A percentile compares a stretch with the other conserved stretches of the same genome.
Conservation (phyloP, 768 basidiomycete genomes). For the Boletus rubescentipes region DNA sequence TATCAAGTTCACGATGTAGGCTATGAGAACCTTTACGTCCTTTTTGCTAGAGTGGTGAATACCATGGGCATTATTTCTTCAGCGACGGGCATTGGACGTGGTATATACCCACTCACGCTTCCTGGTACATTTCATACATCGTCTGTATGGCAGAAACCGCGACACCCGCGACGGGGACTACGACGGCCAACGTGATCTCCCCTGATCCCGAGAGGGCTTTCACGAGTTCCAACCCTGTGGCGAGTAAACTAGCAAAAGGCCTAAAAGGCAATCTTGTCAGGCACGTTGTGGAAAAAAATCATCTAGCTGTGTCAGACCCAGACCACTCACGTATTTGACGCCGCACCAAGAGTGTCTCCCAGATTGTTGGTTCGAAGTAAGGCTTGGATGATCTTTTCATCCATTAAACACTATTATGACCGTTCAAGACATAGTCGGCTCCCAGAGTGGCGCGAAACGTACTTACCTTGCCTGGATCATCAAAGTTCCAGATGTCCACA, state of each 20-base stretch:
- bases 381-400: neutral
- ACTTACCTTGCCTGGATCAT: constrained; percentile 14
- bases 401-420: constrained; percentile 8
- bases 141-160: neutral
- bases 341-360: neutral
- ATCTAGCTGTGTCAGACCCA: neutral
- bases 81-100: neutral
- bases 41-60: neutral
- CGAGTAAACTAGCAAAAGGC: neutral
- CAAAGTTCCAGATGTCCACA: constrained; percentile 11
- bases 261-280: neutral
- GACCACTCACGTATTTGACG: neutral
- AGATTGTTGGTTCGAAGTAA: constrained; percentile 6
- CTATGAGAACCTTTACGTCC: constrained; percentile 14
- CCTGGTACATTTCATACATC: neutral
- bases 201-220: neutral
- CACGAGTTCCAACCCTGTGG: neutral
- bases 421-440: neutral
- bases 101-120: constrained; percentile 4
- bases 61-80: neutral
- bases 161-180: neutral
- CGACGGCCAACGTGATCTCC: neutral
- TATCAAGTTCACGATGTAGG: constrained; percentile 13
- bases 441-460: neutral
- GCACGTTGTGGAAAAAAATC: neutral